Evolutionary conservation across 2,329 filamentous ascomycete genomes (phyloP).

Genomic region (Ceratocystis huliohia): DNA sequence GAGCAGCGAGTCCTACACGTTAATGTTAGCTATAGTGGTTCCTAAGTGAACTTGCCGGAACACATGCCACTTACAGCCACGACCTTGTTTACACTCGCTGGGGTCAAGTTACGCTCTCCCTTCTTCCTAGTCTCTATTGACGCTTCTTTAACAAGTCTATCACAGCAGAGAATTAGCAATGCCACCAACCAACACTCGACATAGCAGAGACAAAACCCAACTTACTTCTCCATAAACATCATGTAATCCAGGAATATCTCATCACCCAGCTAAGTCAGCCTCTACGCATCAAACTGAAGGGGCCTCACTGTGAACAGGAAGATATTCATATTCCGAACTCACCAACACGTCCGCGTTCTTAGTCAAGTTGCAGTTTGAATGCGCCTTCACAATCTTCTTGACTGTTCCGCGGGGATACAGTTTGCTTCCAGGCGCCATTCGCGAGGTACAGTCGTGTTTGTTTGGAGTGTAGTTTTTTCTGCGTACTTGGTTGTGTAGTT

Average conservation of each 20-base stretch:
- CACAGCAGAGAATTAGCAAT: neutral
- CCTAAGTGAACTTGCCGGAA: neutral
- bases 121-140: constrained; percentile 61
- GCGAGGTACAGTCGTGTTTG: neutral
- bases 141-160: constrained; percentile 66
- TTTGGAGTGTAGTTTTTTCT: too few species aligned
- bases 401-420: constrained; percentile 73
- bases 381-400: constrained; percentile 82
- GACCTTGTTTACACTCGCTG: constrained; percentile 63
- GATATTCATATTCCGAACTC: neutral
- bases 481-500: neutral
- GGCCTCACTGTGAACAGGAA: neutral
- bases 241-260: constrained; percentile 78
- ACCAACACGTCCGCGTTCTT: constrained; percentile 82
- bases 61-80: constrained; percentile 46
- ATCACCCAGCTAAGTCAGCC: neutral
- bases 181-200: neutral
- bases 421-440: constrained; percentile 54
- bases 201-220: neutral
- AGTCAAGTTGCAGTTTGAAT: constrained; percentile 65
- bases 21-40: constrained; percentile 4
- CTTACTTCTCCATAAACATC: constrained; percentile 60
- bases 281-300: neutral
- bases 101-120: constrained; percentile 61
- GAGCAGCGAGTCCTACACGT: constrained; percentile 45